phyloP scores from a whole-genome alignment of 83 land plant species.

The Picea abies region DNA sequence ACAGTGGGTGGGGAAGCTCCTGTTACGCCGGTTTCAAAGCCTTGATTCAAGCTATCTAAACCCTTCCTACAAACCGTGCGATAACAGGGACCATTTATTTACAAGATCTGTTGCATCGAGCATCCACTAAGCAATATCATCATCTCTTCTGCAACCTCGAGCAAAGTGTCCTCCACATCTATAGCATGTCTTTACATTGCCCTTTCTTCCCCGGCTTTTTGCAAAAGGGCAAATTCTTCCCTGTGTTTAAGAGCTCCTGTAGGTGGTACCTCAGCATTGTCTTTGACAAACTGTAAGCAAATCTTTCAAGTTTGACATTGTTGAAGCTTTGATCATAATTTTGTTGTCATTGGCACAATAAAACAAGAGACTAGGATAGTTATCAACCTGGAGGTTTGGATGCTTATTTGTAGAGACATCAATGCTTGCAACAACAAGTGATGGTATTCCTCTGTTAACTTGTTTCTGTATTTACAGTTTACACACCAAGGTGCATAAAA shows the following conservation, averaged over 20 bases:
- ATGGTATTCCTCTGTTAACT: constrained; percentile 57
- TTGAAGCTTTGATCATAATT: constrained; percentile 63
- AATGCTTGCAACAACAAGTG: constrained; percentile 74
- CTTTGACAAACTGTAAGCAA: constrained; percentile 38
- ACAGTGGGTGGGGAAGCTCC: too few relatives aligned
- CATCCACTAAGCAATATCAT: constrained; percentile 39
- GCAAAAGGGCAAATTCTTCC: too few relatives aligned
- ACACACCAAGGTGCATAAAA: constrained; percentile 88
- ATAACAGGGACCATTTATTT: constrained; percentile 6
- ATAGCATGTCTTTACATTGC: constrained; percentile 53
- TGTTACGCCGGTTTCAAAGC: too few relatives aligned
- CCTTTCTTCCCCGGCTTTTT: constrained; percentile 13
- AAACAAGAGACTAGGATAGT: constrained; percentile 71
- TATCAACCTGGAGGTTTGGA: constrained; percentile 64
- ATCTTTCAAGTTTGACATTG: constrained; percentile 52
- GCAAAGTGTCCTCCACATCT: constrained; percentile 98
- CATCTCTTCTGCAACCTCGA: constrained; percentile 61
- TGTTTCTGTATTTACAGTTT: constrained; percentile 73
- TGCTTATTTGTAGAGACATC: constrained; percentile 94
- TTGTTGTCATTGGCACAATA: constrained; percentile 65
- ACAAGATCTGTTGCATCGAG: constrained; percentile 33
- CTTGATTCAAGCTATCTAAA: too few relatives aligned
- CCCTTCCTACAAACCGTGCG: too few relatives aligned
- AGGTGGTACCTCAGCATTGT: constrained; percentile 20
- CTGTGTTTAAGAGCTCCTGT: not conserved